A percentile compares a stretch with the other conserved stretches of the same genome.
Conservation (phyloP, 345 rosid species). For the Cardamine resedifolia region DNA sequence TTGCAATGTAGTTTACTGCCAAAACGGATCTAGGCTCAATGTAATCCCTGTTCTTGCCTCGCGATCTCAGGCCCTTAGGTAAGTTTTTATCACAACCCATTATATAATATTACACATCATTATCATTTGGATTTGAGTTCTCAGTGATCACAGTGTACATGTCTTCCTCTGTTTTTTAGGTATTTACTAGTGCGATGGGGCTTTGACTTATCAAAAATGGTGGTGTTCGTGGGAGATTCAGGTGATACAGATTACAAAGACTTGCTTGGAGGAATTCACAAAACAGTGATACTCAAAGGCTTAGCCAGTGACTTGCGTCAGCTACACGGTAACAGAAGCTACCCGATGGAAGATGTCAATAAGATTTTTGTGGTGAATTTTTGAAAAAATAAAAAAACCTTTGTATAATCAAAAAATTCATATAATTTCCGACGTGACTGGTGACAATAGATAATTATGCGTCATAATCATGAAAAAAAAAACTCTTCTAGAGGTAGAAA, state of each 20-base stretch:
- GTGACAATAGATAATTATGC: no score
- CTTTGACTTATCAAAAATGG: slow-evolving; percentile 51
- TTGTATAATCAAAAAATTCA: no score
- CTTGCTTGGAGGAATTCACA: slow-evolving; percentile 69
- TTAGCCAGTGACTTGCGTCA: slow-evolving; percentile 45
- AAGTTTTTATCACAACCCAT: slow-evolving; percentile 1
- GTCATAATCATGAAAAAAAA: no score
- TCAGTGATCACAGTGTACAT: neutral
- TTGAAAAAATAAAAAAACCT: no score
- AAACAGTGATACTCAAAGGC: slow-evolving; percentile 53
- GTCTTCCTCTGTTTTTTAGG: slow-evolving; percentile 43
- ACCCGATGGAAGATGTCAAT: slow-evolving; percentile 69
- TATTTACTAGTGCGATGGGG: slow-evolving; percentile 73
- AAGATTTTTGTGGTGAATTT: no score
- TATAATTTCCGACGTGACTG: no score
- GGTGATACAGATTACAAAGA: slow-evolving; percentile 83
- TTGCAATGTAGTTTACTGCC: slow-evolving; percentile 64
- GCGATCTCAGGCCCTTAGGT: slow-evolving; percentile 84
- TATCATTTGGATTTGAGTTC: slow-evolving; percentile 5
- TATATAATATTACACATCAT: neutral
- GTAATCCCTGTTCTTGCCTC: slow-evolving; percentile 79
- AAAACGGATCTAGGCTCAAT: slow-evolving; percentile 59
- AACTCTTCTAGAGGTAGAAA: no score
- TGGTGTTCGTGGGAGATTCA: slow-evolving; percentile 65
- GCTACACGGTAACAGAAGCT: slow-evolving; percentile 54